These are phyloP conservation scores for Medicago arabica DNA, from an alignment of 306 rosid species.

Conservation along the genomic window DNA sequence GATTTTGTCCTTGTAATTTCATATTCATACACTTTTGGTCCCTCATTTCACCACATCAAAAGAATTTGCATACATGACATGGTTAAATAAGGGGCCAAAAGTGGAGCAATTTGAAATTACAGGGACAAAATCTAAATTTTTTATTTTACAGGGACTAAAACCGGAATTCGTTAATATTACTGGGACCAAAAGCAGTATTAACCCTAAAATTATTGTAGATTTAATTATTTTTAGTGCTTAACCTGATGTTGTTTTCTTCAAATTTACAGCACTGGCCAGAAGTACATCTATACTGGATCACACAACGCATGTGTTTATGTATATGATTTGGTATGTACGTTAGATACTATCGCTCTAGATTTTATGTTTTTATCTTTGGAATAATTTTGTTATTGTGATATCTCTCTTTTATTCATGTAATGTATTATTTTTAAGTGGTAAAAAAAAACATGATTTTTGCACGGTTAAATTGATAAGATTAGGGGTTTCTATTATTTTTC, in stretches of 20 bases:
- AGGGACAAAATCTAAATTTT: too few relatives aligned
- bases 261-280: conserved; percentile 93
- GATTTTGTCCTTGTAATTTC: too few relatives aligned
- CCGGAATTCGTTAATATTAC: too few relatives aligned
- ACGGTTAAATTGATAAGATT: not conserved
- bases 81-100: too few relatives aligned
- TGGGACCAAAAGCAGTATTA: too few relatives aligned
- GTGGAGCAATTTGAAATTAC: too few relatives aligned
- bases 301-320: conserved; percentile 79
- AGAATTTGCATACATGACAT: too few relatives aligned
- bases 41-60: too few relatives aligned
- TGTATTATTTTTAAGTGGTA: not conserved
- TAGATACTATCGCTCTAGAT: conserved; percentile 7
- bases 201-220: too few relatives aligned
- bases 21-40: too few relatives aligned
- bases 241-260: conserved; percentile 19
- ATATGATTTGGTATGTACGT: conserved; percentile 83
- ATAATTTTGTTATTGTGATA: not conserved
- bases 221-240: not conserved
- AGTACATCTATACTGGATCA: conserved; percentile 96
- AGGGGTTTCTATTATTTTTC: not conserved
- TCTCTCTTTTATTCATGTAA: conserved; percentile 25
- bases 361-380: not conserved
- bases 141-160: too few relatives aligned
- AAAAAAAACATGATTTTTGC: not conserved